These are phyloP conservation scores for Aspergillus piperis DNA, from an alignment of 2,329 filamentous ascomycete genomes.

Conservation along the genomic window DNA sequence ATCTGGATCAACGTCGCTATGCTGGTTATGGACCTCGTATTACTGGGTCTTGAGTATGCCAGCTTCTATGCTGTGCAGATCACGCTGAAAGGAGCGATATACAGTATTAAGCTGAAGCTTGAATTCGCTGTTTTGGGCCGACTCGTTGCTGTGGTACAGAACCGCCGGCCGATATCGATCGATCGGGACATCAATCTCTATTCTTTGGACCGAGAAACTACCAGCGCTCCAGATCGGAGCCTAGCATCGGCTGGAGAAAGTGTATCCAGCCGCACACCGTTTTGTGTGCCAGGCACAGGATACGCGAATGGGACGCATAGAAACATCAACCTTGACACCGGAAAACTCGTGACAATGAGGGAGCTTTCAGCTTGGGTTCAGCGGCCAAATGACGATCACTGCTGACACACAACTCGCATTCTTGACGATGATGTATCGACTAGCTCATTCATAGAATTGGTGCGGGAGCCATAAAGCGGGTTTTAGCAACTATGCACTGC, in stretches of 20 bases:
- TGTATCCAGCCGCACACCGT: neutral
- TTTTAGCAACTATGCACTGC: neutral
- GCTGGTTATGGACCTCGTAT: slow-evolving; percentile 48
- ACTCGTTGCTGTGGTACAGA: slow-evolving; percentile 44
- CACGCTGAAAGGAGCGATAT: slow-evolving; percentile 43
- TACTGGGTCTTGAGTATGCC: slow-evolving; percentile 46
- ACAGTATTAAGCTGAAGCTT: slow-evolving; percentile 51
- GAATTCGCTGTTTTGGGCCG: slow-evolving; percentile 58
- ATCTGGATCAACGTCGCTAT: slow-evolving; percentile 51
- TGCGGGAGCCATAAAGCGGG: neutral
- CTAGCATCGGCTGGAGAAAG: slow-evolving; percentile 17
- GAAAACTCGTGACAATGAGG: slow-evolving; percentile 25
- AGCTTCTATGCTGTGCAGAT: slow-evolving; percentile 45
- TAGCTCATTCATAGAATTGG: neutral
- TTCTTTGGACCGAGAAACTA: neutral
- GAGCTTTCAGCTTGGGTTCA: slow-evolving; percentile 27
- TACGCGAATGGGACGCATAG: slow-evolving; percentile 6
- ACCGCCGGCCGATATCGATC: slow-evolving; percentile 22
- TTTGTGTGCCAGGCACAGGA: neutral
- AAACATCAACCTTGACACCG: slow-evolving; percentile 16
- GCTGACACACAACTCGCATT: neutral
- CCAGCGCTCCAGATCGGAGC: slow-evolving; percentile 22
- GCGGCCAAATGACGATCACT: slow-evolving; percentile 1
- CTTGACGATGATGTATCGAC: neutral
- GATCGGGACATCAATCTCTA: neutral